Evolutionary conservation across 2,329 filamentous ascomycete genomes (phyloP), one percentile per base, ranked within the genome.

Genomic region (Cercospora sesami): DNA sequence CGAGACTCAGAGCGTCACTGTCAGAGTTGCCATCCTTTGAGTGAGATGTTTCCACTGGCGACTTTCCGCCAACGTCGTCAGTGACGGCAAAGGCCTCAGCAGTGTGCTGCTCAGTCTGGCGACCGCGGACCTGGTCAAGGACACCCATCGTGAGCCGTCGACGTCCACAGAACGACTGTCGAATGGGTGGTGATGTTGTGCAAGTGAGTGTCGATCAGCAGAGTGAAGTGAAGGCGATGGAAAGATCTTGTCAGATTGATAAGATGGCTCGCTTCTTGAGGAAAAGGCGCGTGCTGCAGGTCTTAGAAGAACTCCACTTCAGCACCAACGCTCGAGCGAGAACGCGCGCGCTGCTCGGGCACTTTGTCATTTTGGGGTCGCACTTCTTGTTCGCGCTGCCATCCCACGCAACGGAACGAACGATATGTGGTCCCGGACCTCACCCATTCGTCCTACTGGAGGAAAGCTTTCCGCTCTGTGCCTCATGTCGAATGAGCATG

Each of bases 1-100:
- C 76, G 45, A 77, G 70, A 55, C 74, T 76, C 30, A 74, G 61
- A n/a, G 65, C 73, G 65, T 72, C 71, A 23, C 68, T 68, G 28
- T 61, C 69, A 5, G 65, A 64, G 9, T 9, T 23, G 5, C 0
- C 45, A 23, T 48, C 57, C 2, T 45, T 39, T 10, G 63, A 65
- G 30, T 23, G 18, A 30, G 66, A 23, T 4, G 26, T 45, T 5
- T 65, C 63, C 9, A 42, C 31, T 0, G 66, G 63, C n/a, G 58
- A 42, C 55, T 69, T 64, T 45, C 66, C 65, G n/a, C 64, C 67
- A 2, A 45, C 48, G 23, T 55, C 21, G 31, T 26, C 18, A 33
- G 30, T 33, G 39, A 55, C 18, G 23, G 48, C 60, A 14, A 65
- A 48, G 2, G 57, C 42, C 31, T 64, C 63, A 6, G 68, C 65